Evolutionary conservation across 352 stramenopile genomes (phyloP), one percentile per base, ranked within the genome.

Genomic region (Phytophthora pini): DNA sequence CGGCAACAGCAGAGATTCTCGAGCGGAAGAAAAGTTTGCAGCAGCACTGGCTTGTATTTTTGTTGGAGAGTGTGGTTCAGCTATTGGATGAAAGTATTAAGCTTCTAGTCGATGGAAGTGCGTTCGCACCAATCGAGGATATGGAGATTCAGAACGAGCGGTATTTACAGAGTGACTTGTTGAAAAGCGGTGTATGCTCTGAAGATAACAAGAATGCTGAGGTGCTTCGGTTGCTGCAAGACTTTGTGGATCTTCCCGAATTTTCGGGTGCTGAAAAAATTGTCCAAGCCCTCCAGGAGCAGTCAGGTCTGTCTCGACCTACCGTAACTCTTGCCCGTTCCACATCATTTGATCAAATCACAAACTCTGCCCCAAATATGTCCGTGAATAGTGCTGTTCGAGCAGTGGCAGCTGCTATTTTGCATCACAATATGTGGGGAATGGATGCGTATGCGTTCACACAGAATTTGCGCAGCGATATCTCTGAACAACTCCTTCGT

Each of bases 371-470:
- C 41, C 54, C 64, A 7, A 86, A 79, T 26, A 56, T 74, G 11
- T 61, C 51, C 13, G 62, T 93, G 31, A 91, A 82, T 51, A 70
- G 68, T 5, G 87, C 87, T 8, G 85, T 95, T 46, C 82, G 82
- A 45, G 79, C 83, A 10, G 82, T 87, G 0, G 80, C 80, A n/a
- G 87, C 87, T 29, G 85, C 85, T 22, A 93, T 95, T 64, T 67
- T 95, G 24, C 85, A 95, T 50, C 87, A 95, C 54, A 95, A 95
- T 51, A 92, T 94, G 87, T 94, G 82, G 83, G 80, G 82, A 15
- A 89, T 93, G 79, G 87, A 95, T 69, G 87, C 87, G 10, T 92
- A 82, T 41, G 84, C 85, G 3, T 82, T 88, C 32, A 74, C 82
- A 5, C 70, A 89, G 55, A 77, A 80, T 57, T 61, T 93, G 13